Evolutionary conservation across 2,329 filamentous ascomycete genomes (phyloP).

Genomic region (Clarireedia sp.): DNA sequence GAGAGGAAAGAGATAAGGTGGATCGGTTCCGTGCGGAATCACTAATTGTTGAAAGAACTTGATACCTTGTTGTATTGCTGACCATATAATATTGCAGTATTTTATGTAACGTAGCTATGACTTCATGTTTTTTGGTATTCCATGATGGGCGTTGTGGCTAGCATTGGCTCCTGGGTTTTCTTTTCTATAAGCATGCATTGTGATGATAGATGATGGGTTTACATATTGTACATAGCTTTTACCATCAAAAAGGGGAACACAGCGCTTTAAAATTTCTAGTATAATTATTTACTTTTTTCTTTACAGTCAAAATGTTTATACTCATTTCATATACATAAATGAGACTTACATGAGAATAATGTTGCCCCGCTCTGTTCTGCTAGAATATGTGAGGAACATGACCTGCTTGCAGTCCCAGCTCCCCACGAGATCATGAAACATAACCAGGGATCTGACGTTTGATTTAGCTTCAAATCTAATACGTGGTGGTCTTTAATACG

Average conservation of each 20-base stretch:
- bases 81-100: neutral
- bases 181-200: neutral
- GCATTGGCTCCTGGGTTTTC: neutral
- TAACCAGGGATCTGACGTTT: too few relatives aligned
- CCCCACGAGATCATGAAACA: too few relatives aligned
- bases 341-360: too few relatives aligned
- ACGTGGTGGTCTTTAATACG: too few relatives aligned
- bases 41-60: neutral
- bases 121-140: neutral
- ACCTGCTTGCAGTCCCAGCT: too few relatives aligned
- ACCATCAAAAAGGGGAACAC: neutral
- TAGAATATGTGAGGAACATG: too few relatives aligned
- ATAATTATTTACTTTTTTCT: neutral
- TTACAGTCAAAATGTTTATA: too few relatives aligned
- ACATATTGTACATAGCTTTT: neutral
- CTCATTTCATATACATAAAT: too few relatives aligned
- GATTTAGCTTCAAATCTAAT: too few relatives aligned
- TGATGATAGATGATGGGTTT: conserved; percentile 1
- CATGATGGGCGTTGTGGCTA: neutral
- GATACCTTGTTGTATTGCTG: neutral
- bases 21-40: neutral
- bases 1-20: conserved; percentile 9
- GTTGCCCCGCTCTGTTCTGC: too few relatives aligned
- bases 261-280: neutral
- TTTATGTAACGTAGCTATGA: neutral